Conservation (phyloP, 2,329 filamentous ascomycete species). For the Didymella sp. region DNA sequence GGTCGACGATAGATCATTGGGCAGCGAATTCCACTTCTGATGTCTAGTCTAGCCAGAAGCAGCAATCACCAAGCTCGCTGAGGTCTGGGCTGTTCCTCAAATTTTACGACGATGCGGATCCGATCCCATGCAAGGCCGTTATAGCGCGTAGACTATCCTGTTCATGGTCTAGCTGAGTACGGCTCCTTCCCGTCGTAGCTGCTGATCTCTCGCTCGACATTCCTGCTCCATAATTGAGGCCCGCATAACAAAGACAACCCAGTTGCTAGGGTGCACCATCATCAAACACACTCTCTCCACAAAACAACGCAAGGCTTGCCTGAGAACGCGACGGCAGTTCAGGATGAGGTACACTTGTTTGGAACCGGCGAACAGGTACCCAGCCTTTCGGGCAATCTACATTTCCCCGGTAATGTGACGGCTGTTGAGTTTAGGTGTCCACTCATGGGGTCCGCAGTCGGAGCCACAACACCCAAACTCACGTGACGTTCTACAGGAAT, state of each 20-base stretch:
- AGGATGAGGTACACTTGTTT: background rate
- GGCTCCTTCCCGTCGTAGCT: background rate
- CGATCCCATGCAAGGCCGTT: background rate
- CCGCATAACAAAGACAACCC: background rate
- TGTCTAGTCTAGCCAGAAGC: too few relatives aligned
- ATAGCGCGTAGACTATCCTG: background rate
- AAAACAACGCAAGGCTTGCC: background rate
- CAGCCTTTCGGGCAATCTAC: background rate
- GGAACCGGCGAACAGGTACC: background rate
- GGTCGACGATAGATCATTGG: too few relatives aligned
- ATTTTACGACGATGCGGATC: background rate
- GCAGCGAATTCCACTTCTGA: too few relatives aligned
- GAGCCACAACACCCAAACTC: too few relatives aligned
- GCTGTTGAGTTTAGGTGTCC: background rate
- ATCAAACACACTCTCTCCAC: background rate
- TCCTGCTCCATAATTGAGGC: background rate
- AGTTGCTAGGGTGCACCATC: background rate
- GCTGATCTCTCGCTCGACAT: constrained; percentile 1
- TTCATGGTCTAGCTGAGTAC: background rate
- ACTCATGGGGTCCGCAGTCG: too few relatives aligned
- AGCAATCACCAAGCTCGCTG: too few relatives aligned
- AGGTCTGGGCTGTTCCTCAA: too few relatives aligned
- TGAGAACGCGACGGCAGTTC: background rate
- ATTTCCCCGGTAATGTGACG: background rate
- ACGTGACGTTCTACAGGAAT: too few relatives aligned